Percentiles rank a stretch among this genome's conserved stretches.
These are phyloP conservation scores for Plasmodium ovale DNA, from an alignment of 169 alveolate species.

Conservation along the genomic window DNA sequence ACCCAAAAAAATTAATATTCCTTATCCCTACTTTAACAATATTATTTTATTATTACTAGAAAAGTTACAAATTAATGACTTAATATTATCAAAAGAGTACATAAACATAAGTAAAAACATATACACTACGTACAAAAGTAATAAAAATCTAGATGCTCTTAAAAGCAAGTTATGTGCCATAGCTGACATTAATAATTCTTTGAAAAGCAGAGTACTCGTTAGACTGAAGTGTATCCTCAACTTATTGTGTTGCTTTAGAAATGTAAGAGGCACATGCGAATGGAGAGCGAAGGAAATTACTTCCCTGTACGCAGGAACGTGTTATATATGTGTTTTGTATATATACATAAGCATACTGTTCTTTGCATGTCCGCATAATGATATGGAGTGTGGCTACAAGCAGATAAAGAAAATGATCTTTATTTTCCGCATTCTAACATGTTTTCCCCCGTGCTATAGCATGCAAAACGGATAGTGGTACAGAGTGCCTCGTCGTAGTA, in stretches of 20 bases:
- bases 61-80: conserved; percentile 58
- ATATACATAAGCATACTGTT: not conserved
- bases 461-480: too few relatives aligned
- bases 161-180: conserved; percentile 18
- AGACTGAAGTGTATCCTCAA: conserved; percentile 64
- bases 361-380: too few relatives aligned
- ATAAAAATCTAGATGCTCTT: conserved; percentile 33
- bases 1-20: conserved; percentile 52
- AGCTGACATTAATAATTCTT: conserved; percentile 27
- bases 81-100: conserved; percentile 55
- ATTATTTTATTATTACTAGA: conserved; percentile 65
- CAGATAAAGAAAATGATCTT: too few relatives aligned
- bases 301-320: too few relatives aligned
- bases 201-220: conserved; percentile 11
- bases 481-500: too few relatives aligned
- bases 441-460: too few relatives aligned
- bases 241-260: conserved; percentile 52
- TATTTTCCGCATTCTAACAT: too few relatives aligned
- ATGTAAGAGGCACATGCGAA: conserved; percentile 10
- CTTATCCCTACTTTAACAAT: conserved; percentile 66
- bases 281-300: not conserved
- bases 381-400: too few relatives aligned
- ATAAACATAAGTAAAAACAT: conserved; percentile 50
- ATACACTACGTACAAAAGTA: conserved; percentile 29
- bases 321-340: too few relatives aligned